Evolutionary conservation across 2,329 filamentous ascomycete genomes (phyloP).

Genomic region (Canariomyces notabilis): DNA sequence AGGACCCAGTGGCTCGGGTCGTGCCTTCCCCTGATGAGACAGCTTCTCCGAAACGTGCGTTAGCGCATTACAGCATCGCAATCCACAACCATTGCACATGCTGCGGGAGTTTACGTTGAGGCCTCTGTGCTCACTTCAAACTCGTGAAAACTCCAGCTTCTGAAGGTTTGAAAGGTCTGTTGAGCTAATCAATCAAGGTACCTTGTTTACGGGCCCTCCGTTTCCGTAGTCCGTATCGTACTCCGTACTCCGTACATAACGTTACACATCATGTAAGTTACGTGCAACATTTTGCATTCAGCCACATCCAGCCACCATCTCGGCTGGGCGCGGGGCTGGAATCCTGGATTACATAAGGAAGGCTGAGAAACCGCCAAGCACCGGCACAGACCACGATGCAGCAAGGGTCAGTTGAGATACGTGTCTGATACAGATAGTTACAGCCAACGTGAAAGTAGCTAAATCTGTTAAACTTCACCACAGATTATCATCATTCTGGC

Average conservation of each 20-base stretch:
- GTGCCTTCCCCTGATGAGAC: constrained; percentile 9
- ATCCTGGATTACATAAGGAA: no score
- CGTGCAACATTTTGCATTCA: no score
- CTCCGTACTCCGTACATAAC: no score
- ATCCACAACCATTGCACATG: background rate
- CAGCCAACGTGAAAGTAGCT: no score
- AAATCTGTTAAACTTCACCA: constrained; percentile 13
- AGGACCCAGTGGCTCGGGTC: constrained; percentile 12
- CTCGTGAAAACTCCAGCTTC: background rate
- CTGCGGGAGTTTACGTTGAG: background rate
- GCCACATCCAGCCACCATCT: no score
- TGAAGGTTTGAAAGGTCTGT: background rate
- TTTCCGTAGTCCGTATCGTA: no score
- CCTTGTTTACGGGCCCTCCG: no score
- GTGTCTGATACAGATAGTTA: no score
- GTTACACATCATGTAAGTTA: no score
- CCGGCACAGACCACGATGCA: constrained; percentile 9
- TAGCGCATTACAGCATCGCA: background rate
- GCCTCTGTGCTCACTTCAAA: background rate
- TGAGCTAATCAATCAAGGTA: background rate
- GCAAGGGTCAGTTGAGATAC: constrained; percentile 21
- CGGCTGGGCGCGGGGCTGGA: no score
- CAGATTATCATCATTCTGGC: no score
- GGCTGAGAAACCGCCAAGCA: no score
- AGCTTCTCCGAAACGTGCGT: constrained; percentile 1